Conservation (phyloP, 805 yeast genomes). For the Wickerhamiella kurtzmanii region DNA sequence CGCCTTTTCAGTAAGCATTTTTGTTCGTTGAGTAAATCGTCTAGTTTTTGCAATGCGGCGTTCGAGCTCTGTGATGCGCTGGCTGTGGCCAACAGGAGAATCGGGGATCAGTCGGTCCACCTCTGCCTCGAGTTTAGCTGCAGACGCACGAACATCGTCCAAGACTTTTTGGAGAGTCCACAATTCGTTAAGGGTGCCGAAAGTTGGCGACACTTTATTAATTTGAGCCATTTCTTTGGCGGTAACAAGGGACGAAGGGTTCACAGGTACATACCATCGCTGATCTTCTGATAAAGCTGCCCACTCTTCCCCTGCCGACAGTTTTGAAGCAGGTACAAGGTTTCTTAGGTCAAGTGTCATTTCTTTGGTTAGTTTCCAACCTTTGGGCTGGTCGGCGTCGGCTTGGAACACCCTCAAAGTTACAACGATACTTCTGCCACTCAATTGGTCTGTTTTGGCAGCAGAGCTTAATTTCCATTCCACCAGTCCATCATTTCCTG, state of each 20-base stretch:
- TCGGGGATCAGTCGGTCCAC: slow-evolving; percentile 12
- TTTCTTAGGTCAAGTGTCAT: slow-evolving; percentile 11
- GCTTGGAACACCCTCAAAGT: not conserved
- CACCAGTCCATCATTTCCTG: not conserved
- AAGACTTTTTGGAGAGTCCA: slow-evolving; percentile 22
- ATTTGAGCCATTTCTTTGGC: not conserved
- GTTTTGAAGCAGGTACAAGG: not conserved
- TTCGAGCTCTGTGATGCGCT: slow-evolving; percentile 7
- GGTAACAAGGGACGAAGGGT: not conserved
- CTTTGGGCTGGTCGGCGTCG: not conserved
- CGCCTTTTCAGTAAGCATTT: not conserved
- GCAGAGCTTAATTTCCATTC: not conserved
- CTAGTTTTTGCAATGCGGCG: slow-evolving; percentile 4
- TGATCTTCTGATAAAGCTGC: not conserved
- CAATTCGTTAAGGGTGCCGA: slow-evolving; percentile 21
- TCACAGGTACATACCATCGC: not conserved
- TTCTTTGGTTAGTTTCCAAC: slow-evolving; percentile 5
- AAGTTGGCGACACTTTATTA: slow-evolving; percentile 12
- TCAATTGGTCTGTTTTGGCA: not conserved
- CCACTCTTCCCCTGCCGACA: not conserved
- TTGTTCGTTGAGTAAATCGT: not conserved
- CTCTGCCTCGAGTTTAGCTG: slow-evolving; percentile 8
- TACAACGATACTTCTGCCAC: not conserved
- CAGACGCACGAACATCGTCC: slow-evolving; percentile 20
- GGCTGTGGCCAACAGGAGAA: slow-evolving; percentile 5